phyloP scores from a whole-genome alignment of 2,329 filamentous ascomycete species.

The Teratosphaeria destructans region DNA sequence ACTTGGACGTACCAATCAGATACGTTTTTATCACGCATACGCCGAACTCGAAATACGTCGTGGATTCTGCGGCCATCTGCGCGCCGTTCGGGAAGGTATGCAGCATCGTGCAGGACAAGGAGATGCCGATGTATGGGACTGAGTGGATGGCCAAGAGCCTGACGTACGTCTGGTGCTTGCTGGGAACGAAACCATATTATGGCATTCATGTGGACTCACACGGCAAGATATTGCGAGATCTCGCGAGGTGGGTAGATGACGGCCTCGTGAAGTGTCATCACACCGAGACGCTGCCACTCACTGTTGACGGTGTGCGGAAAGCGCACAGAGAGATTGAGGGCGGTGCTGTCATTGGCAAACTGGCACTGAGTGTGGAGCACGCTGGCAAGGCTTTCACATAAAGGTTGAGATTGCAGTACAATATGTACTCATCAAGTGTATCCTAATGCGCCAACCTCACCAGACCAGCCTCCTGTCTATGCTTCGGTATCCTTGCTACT shows the following conservation, averaged over 20 bases:
- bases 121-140: slow-evolving; percentile 35
- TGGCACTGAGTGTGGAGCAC: neutral
- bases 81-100: slow-evolving; percentile 37
- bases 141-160: slow-evolving; percentile 38
- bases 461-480: neutral
- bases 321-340: neutral
- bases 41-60: slow-evolving; percentile 33
- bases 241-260: slow-evolving; percentile 26
- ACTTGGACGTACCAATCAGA: slow-evolving; percentile 29
- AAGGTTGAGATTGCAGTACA: neutral
- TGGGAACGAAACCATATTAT: slow-evolving; percentile 34
- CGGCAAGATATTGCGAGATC: slow-evolving; percentile 29
- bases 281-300: slow-evolving; percentile 27
- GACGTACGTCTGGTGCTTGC: slow-evolving; percentile 33
- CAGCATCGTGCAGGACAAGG: slow-evolving; percentile 35
- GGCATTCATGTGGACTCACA: slow-evolving; percentile 30
- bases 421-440: neutral
- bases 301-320: slow-evolving; percentile 2
- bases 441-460: neutral
- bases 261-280: slow-evolving; percentile 31
- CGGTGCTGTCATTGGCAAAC: neutral
- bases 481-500: neutral
- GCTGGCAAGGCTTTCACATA: neutral
- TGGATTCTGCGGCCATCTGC: slow-evolving; percentile 28
- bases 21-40: slow-evolving; percentile 35